Evolutionary conservation across 805 yeast genomes (phyloP), one percentile per base, ranked within the genome.

Genomic region (Blastobotrys attinorum): DNA sequence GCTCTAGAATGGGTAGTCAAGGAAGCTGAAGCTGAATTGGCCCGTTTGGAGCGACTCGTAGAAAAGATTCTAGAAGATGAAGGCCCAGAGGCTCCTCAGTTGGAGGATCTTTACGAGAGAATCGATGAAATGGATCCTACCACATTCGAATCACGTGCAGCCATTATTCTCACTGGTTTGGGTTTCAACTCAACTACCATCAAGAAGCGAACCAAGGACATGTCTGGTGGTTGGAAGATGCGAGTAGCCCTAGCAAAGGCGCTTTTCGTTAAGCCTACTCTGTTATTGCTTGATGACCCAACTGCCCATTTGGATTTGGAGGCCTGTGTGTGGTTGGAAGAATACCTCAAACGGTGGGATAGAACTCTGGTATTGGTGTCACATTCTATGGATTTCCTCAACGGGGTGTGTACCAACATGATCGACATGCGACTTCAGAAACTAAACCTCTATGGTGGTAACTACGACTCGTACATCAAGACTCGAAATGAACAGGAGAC

Each of bases 141-240:
- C 40, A 92, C 98, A 43, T 92, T 92, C 61, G 98, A 92, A 73
- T 72, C 92, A 37, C 80, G 98, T 69, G 98, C 98, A 45, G 95
- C 98, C 43, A 72, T 88, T 54, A 92, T 92, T 60, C 75, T 92
- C 61, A 85, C 85, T 54, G 98, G 98, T 89, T 77, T 92, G 66
- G 98, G 98, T 60, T 92, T 92, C 81, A 85, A 84, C 69, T 61
- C 83, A 45, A 68, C 69, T 54, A 90, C 97, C 45, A 90, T 92
- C 61, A 74, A 76, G 63, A 92, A 92, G 77, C 83, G 81, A 70
- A 92, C 98, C 60, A 89, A 87, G 69, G 97, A 92, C 63, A 92
- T 92, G 98, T 87, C 97, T 62, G 98, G 98, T 78, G 98, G 98
- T 65, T 92, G 98, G 98, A 88, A 88, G 75, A 92, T 92, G 98